Conservation (phyloP, 768 basidiomycete species). For the Suillus luteus region DNA sequence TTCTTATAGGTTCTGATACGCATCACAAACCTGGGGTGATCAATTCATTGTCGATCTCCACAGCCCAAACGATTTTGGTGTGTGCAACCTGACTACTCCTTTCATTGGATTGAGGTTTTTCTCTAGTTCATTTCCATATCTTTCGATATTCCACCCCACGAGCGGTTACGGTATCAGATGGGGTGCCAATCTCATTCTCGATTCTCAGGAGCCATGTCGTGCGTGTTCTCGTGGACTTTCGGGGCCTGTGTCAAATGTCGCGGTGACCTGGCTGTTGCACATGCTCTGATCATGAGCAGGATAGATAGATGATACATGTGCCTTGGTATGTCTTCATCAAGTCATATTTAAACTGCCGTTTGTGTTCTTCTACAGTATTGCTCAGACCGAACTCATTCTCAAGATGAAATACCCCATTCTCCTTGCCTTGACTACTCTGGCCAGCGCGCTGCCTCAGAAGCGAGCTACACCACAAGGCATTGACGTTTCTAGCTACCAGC, state of each 20-base stretch:
- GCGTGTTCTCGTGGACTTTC: constrained; percentile 7
- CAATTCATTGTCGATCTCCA: neutral
- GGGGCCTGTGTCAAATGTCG: constrained; percentile 2
- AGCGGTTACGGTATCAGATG: neutral
- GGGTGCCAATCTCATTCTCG: neutral
- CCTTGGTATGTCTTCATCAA: constrained; percentile 2
- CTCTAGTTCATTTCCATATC: neutral
- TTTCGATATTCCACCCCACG: neutral
- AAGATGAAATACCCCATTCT: constrained; percentile 25
- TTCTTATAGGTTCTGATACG: neutral
- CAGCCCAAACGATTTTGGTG: neutral
- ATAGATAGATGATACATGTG: neutral
- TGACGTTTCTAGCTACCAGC: constrained; percentile 56
- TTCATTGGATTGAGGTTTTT: neutral
- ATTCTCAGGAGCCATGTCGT: neutral
- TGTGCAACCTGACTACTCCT: neutral
- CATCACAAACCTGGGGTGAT: neutral
- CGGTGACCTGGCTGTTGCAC: constrained; percentile 14
- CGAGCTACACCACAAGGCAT: constrained; percentile 50
- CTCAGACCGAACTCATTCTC: neutral
- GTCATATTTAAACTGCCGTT: constrained; percentile 16
- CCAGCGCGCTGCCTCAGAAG: constrained; percentile 21
- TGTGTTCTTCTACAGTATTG: neutral
- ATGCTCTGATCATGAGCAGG: constrained; percentile 18
- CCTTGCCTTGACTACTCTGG: constrained; percentile 21